Evolutionary conservation across 2,329 filamentous ascomycete genomes (phyloP).

Genomic region (Dendrostoma leiphaemia): DNA sequence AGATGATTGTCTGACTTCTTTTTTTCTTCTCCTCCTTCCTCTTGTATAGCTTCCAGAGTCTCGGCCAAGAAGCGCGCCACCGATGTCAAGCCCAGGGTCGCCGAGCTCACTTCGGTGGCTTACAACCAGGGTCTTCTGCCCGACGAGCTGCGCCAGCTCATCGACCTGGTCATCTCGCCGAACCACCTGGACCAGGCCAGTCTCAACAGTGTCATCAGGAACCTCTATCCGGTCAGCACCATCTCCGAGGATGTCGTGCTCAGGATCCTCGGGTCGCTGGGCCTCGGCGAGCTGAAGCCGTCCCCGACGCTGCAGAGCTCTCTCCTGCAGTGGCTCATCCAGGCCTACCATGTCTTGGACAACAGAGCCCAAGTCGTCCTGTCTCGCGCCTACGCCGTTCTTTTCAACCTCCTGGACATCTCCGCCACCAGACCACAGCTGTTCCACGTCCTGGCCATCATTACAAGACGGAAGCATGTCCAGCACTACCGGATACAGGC

Average conservation of each 20-base stretch:
- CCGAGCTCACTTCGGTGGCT: conserved; percentile 59
- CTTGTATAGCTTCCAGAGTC: conserved; percentile 49
- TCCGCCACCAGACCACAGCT: conserved; percentile 50
- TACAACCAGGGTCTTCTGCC: conserved; percentile 68
- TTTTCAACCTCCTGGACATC: conserved; percentile 75
- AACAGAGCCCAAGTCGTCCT: conserved; percentile 52
- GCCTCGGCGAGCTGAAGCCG: conserved; percentile 74
- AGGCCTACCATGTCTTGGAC: conserved; percentile 71
- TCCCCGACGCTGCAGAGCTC: conserved; percentile 67
- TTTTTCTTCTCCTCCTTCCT: conserved; percentile 3
- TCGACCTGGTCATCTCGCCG: conserved; percentile 65
- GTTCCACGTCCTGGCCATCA: conserved; percentile 75
- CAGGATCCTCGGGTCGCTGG: conserved; percentile 69
- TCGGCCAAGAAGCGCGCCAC: conserved; percentile 65
- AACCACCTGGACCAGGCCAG: conserved; percentile 75
- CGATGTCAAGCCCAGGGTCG: conserved; percentile 62
- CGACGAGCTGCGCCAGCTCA: conserved; percentile 57
- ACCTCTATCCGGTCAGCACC: conserved; percentile 69
- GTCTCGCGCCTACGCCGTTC: conserved; percentile 67
- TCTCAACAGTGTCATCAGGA: conserved; percentile 65
- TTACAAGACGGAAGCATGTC: conserved; percentile 80
- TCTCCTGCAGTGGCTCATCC: conserved; percentile 75
- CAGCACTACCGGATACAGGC: conserved; percentile 79
- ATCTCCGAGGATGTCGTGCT: conserved; percentile 62
- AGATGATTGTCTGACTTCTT: too few species aligned